These are phyloP conservation scores for Tetrastigma voinierianum DNA, from an alignment of 164 flowering plant species.

Conservation along the genomic window DNA sequence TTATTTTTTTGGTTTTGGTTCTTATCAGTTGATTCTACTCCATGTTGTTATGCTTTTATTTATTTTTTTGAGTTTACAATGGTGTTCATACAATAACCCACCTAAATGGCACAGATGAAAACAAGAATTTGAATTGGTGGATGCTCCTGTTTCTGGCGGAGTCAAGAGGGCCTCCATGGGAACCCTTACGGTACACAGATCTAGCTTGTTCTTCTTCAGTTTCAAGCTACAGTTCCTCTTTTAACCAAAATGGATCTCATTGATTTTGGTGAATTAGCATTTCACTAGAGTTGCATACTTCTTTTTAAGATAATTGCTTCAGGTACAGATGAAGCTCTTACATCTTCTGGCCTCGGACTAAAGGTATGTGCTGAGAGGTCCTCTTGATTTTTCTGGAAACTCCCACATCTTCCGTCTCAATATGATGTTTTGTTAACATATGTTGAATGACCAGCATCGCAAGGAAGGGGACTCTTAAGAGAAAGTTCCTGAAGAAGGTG, in stretches of 20 bases:
- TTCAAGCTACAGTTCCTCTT: background rate
- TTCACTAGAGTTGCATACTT: background rate
- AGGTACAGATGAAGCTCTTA: conserved; percentile 80
- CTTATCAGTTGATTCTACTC: background rate
- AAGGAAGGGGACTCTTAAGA: no score
- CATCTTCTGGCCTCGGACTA: no score
- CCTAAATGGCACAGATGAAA: conserved; percentile 45
- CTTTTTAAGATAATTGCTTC: conserved; percentile 83
- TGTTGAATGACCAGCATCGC: no score
- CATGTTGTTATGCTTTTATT: background rate
- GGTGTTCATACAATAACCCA: background rate
- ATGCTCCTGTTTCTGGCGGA: conserved; percentile 99
- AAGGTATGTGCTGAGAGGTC: no score
- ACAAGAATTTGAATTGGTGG: conserved; percentile 77
- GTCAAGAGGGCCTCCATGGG: conserved; percentile 82
- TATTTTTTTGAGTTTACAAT: background rate
- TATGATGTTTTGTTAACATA: no score
- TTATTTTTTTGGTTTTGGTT: background rate
- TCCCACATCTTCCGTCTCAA: no score
- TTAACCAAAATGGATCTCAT: background rate
- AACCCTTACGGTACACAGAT: conserved; percentile 73
- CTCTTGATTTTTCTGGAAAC: no score
- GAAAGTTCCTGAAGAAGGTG: no score
- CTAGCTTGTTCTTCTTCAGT: background rate
- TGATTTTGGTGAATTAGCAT: background rate